Conservation (phyloP, 2,329 filamentous ascomycete species). For the Tetracladium maxilliforme region DNA sequence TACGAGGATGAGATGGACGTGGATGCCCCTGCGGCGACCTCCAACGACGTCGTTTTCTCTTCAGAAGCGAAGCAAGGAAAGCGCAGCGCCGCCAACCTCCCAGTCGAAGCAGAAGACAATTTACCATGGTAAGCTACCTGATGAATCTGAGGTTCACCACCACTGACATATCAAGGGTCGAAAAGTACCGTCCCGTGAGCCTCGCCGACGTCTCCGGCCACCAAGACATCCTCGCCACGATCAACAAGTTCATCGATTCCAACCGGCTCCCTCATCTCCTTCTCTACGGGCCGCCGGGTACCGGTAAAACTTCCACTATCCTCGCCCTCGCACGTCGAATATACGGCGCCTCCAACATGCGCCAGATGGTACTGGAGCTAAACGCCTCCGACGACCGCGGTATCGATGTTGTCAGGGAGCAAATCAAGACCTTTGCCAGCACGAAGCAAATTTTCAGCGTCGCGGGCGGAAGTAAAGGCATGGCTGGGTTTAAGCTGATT, state of each 20-base stretch:
- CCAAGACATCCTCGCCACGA: slow-evolving; percentile 91
- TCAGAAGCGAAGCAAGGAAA: slow-evolving; percentile 77
- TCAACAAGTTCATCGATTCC: slow-evolving; percentile 92
- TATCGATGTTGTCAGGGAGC: slow-evolving; percentile 94
- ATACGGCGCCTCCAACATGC: slow-evolving; percentile 83
- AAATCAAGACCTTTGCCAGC: slow-evolving; percentile 98
- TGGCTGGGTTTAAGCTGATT: slow-evolving; percentile 85
- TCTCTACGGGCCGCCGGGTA: slow-evolving; percentile 91
- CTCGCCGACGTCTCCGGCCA: slow-evolving; percentile 91
- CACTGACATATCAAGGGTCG: slow-evolving; percentile 48
- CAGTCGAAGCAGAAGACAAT: slow-evolving; percentile 85
- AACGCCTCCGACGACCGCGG: slow-evolving; percentile 96
- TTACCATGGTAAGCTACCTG: slow-evolving; percentile 59
- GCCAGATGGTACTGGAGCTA: slow-evolving; percentile 95
- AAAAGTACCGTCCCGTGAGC: slow-evolving; percentile 86
- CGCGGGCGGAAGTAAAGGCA: slow-evolving; percentile 35
- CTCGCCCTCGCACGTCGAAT: slow-evolving; percentile 85
- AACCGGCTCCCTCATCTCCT: slow-evolving; percentile 92
- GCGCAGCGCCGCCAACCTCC: slow-evolving; percentile 80
- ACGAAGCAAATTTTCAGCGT: slow-evolving; percentile 89
- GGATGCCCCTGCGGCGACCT: slow-evolving; percentile 34
- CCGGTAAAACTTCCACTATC: slow-evolving; percentile 94
- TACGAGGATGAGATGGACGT: slow-evolving; percentile 55
- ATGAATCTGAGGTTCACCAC: slow-evolving; percentile 2
- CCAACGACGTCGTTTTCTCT: slow-evolving; percentile 49